A percentile compares a stretch with the other conserved stretches of the same genome.
phyloP scores from a whole-genome alignment of 345 rosid species.

The Eucalyptus cloeziana region DNA sequence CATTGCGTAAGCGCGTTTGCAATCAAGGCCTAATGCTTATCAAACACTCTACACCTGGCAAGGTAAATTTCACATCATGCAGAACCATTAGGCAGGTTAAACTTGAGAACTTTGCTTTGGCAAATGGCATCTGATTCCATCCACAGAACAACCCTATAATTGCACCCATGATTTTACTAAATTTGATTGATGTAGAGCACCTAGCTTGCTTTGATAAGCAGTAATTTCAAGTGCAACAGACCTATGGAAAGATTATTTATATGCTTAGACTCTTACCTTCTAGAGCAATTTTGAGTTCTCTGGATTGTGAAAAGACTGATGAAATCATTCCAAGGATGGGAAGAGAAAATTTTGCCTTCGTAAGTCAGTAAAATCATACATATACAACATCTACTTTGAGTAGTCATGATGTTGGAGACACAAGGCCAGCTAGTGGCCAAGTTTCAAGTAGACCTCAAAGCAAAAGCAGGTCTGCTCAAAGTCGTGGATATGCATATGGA shows the following conservation, averaged over 20 bases:
- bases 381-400: not conserved
- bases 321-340: not conserved
- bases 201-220: conserved; percentile 25
- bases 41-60: conserved; percentile 7
- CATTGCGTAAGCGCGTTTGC: conserved; percentile 3
- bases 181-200: conserved; percentile 18
- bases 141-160: conserved; percentile 10
- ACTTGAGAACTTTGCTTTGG: conserved; percentile 10
- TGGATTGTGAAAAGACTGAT: not conserved
- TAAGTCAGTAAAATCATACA: not conserved
- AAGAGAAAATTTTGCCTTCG: not conserved
- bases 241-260: not conserved
- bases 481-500: not conserved
- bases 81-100: not conserved
- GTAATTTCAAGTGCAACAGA: not conserved
- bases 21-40: conserved; percentile 12
- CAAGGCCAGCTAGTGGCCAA: not conserved
- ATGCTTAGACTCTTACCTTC: not conserved
- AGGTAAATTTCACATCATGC: not conserved
- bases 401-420: not conserved
- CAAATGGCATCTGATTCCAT: conserved; percentile 1
- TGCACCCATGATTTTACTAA: conserved; percentile 11
- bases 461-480: not conserved
- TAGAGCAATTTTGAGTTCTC: not conserved
- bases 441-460: not conserved